Conservation (phyloP, 352 stramenopile species). For the Poterioochromonas sp. region DNA sequence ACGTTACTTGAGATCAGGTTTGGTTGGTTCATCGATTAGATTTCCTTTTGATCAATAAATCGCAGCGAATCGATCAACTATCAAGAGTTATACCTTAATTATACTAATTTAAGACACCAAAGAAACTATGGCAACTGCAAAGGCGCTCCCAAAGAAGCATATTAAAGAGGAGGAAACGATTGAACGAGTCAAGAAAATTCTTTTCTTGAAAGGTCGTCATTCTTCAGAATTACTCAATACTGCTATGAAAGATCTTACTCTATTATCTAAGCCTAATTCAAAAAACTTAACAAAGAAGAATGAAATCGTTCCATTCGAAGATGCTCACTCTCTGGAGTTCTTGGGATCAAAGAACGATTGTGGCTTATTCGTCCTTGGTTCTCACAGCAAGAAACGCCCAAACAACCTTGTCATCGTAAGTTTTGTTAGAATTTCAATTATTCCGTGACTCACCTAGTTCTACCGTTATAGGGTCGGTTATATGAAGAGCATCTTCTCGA, state of each 20-base stretch:
- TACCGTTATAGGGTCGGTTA: background rate
- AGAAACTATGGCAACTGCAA: no score
- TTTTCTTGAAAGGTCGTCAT: constrained; percentile 6
- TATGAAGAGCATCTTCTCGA: constrained; percentile 14
- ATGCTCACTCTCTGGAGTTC: constrained; percentile 34
- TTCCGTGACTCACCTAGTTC: background rate
- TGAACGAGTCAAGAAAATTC: constrained; percentile 8
- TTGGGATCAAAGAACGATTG: constrained; percentile 30
- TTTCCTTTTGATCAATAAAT: no score
- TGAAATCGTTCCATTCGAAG: constrained; percentile 33
- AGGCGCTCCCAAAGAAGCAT: no score
- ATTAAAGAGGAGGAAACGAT: background rate
- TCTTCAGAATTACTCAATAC: background rate
- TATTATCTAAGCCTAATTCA: background rate
- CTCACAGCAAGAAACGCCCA: constrained; percentile 15
- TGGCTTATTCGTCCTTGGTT: constrained; percentile 17
- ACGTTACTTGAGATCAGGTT: no score
- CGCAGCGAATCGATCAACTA: no score
- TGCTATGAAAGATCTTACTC: constrained; percentile 3
- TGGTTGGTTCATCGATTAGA: no score
- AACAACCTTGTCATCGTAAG: constrained; percentile 26
- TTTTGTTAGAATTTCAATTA: constrained; percentile 2
- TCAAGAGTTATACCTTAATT: no score
- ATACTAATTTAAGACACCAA: no score
- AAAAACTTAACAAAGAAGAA: background rate